phyloP scores from a whole-genome alignment of 352 stramenopile species.

The Phytophthora citricola region DNA sequence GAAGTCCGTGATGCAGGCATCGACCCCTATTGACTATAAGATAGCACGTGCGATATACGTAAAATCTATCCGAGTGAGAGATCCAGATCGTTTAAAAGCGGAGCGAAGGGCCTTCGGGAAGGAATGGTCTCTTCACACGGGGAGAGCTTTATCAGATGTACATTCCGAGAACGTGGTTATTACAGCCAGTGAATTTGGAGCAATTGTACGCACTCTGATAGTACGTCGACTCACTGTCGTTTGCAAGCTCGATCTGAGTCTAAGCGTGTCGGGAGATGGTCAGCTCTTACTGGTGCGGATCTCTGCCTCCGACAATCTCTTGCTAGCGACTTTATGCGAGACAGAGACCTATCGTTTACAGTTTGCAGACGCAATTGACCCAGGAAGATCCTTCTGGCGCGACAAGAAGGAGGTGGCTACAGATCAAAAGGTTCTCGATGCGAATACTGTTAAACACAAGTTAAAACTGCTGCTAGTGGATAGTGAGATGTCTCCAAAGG shows the following conservation, averaged over 20 bases:
- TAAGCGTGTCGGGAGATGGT: conserved; percentile 60
- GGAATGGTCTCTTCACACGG: conserved; percentile 40
- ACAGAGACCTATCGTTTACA: conserved; percentile 57
- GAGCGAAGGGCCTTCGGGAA: conserved; percentile 33
- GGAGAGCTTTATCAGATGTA: conserved; percentile 20
- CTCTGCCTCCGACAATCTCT: conserved; percentile 67
- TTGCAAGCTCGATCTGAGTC: conserved; percentile 68
- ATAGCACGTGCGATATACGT: conserved; percentile 26
- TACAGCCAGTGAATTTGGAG: conserved; percentile 45
- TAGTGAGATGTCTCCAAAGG: conserved; percentile 43
- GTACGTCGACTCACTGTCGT: conserved; percentile 50
- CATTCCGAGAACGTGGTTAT: conserved; percentile 14
- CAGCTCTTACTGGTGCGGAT: conserved; percentile 54
- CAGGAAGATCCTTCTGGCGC: conserved; percentile 53
- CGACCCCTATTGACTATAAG: conserved; percentile 20
- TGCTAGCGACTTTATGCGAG: conserved; percentile 64
- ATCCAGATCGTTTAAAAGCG: conserved; percentile 4
- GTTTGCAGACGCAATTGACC: conserved; percentile 66
- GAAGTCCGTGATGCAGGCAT: conserved; percentile 1
- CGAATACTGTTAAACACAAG: conserved; percentile 59
- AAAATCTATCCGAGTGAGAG: conserved; percentile 15
- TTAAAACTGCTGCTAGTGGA: conserved; percentile 50
- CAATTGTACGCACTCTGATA: conserved; percentile 64
- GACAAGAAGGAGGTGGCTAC: conserved; percentile 50
- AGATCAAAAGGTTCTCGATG: conserved; percentile 56